Base-by-base conservation (phyloP, 2,329 filamentous ascomycete genomes). In the Microthyrium microscopicum region DNA sequence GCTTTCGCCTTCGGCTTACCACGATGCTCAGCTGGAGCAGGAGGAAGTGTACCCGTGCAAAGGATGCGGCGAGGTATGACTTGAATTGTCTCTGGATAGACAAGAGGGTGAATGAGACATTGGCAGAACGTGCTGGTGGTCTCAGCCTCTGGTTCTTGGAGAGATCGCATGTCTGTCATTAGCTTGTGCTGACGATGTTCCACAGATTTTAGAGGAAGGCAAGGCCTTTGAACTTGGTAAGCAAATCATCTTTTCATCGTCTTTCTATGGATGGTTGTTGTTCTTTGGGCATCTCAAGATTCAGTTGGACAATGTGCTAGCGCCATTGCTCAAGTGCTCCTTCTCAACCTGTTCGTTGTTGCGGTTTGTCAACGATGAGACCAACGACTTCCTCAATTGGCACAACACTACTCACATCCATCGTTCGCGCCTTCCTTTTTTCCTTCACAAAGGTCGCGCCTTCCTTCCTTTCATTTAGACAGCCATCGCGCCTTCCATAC, bases 141-240 rank as follows among this genome's bases (percentile, higher is more conserved):
- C 6, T 19, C 30, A 33, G 22, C 22, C 13, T 8, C 8, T 8
- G 13, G 8, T 13, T 25, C 11, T 7, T 8, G 11, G 13, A 29
- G 8, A 16, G 26, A 29, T 8, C 8, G 15, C 11, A 9, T 9
- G 13, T 29, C 8, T 9, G 9, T 16, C 11, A 20, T 17, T 28
- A 17, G 18, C 33, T 29, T 21, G 19, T 25, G 16, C 4, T 20
- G 13, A n/a, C n/a, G n/a, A n/a, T 17, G 25, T 17, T 38, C 30
- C 47, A 36, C 54, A 94, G 84, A 93, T 95, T 44, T 70, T 98
- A 15, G 89, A 98, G 58, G 89, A 98, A 66, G 89, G 89, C 47
- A 95, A 95, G 59, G 89, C 89, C 33, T 98, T 93, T 49, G 89
- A 98, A 61, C 69, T 98, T 49, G 84, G 87, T 95, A 61, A 51